phyloP scores from a whole-genome alignment of 345 rosid genomes.

The Eucalyptus urophylla region DNA sequence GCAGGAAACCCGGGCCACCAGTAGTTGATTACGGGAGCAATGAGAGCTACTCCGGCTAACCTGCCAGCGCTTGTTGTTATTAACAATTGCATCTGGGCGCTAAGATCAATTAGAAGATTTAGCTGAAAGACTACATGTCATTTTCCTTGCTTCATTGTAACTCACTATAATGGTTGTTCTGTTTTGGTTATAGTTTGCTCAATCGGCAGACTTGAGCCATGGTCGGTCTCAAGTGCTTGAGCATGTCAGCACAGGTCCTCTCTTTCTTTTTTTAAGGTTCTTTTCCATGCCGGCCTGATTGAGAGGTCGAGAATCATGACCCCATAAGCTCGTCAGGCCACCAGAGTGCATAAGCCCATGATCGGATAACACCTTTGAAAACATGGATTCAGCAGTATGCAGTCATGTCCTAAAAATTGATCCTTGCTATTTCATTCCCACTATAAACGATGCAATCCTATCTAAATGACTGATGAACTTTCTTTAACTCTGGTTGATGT shows the following conservation, averaged over 20 bases:
- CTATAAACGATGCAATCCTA: neutral
- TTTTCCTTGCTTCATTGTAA: neutral
- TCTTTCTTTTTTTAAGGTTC: neutral
- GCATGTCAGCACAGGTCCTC: neutral
- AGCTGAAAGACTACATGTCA: neutral
- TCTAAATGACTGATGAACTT: neutral
- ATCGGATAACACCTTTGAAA: neutral
- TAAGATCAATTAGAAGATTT: neutral
- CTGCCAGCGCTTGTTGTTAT: slow-evolving; percentile 9
- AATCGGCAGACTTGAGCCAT: neutral
- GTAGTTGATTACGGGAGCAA: neutral
- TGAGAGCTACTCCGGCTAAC: neutral
- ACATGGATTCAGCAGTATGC: neutral
- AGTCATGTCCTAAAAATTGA: neutral
- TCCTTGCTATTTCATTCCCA: neutral
- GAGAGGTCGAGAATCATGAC: neutral
- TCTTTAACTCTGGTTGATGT: neutral
- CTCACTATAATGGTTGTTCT: neutral
- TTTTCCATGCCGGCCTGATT: neutral
- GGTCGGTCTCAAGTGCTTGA: neutral
- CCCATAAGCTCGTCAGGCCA: neutral
- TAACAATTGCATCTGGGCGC: neutral
- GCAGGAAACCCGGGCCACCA: neutral
- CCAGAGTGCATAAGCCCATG: neutral
- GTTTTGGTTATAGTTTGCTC: neutral